phyloP scores from a whole-genome alignment of 129 eudicot genomes.

The Deinandra increscens region DNA sequence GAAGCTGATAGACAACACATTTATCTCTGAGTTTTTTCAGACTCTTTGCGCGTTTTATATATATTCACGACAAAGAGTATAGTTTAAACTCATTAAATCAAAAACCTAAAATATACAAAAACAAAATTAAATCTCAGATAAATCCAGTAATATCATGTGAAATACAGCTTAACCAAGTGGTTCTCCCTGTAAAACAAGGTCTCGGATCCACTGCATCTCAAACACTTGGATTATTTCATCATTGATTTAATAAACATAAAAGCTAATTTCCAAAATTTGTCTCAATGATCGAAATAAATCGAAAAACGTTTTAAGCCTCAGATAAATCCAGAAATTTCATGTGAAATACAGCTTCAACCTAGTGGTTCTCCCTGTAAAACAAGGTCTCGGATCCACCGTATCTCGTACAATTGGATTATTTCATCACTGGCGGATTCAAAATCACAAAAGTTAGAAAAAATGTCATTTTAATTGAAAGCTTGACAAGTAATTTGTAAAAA shows the following conservation, averaged over 20 bases:
- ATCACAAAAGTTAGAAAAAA: no score
- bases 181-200: constrained; percentile 31
- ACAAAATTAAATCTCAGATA: constrained; percentile 2
- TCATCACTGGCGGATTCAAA: constrained; percentile 7
- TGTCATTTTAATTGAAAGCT: background rate
- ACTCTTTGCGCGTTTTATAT: background rate
- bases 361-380: constrained; percentile 33
- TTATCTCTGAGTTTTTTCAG: constrained; percentile 19
- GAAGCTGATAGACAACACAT: constrained; percentile 33
- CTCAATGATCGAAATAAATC: no score
- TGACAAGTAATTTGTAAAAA: background rate
- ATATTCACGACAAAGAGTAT: background rate
- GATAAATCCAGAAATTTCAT: constrained; percentile 10
- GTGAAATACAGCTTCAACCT: constrained; percentile 30
- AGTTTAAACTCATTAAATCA: constrained; percentile 14
- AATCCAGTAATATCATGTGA: constrained; percentile 17
- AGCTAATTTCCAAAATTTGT: no score
- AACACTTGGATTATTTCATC: constrained; percentile 15
- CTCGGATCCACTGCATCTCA: constrained; percentile 19
- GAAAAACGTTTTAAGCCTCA: background rate
- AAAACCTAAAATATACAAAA: background rate
- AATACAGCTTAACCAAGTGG: constrained; percentile 34
- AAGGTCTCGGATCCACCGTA: constrained; percentile 23
- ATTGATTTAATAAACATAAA: background rate
- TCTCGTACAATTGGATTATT: constrained; percentile 5